phyloP scores from a whole-genome alignment of 1,139 yeast genomes.

The Candida sp. region DNA sequence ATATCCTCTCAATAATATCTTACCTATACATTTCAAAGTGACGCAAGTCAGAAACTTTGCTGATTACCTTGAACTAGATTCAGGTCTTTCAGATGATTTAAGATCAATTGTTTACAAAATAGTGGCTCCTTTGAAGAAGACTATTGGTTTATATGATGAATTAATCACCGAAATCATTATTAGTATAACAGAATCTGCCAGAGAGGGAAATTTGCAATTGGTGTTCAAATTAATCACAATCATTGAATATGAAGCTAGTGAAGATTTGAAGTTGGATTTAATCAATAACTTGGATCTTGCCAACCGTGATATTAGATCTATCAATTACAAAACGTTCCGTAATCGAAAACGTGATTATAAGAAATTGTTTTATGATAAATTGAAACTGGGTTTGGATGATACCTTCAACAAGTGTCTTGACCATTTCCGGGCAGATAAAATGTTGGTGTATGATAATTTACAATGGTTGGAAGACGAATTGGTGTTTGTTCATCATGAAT shows the following conservation, averaged over 20 bases:
- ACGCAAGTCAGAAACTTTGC: conserved; percentile 73
- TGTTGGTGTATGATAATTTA: conserved; percentile 64
- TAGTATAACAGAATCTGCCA: conserved; percentile 65
- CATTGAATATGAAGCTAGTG: conserved; percentile 75
- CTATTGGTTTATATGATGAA: conserved; percentile 63
- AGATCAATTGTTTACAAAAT: conserved; percentile 64
- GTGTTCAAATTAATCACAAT: conserved; percentile 73
- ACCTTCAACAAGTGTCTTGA: conserved; percentile 65
- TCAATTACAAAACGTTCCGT: conserved; percentile 34
- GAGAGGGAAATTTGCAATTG: conserved; percentile 63
- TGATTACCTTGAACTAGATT: conserved; percentile 64
- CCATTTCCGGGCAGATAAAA: conserved; percentile 51
- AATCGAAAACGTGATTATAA: conserved; percentile 60
- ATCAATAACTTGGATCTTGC: conserved; percentile 39
- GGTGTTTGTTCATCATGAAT: conserved; percentile 55
- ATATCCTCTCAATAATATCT: conserved; percentile 56
- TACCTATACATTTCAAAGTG: conserved; percentile 66
- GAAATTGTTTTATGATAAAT: conserved; percentile 56
- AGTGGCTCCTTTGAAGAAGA: conserved; percentile 46
- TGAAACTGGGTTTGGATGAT: conserved; percentile 59
- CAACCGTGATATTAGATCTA: conserved; percentile 14
- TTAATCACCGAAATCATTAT: conserved; percentile 57
- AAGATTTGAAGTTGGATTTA: conserved; percentile 64
- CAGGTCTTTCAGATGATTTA: conserved; percentile 65
- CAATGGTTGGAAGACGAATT: conserved; percentile 88